Evolutionary conservation across 2,329 filamentous ascomycete genomes (phyloP), one percentile per base, ranked within the genome.

Genomic region (Aureobasidium namibiae): DNA sequence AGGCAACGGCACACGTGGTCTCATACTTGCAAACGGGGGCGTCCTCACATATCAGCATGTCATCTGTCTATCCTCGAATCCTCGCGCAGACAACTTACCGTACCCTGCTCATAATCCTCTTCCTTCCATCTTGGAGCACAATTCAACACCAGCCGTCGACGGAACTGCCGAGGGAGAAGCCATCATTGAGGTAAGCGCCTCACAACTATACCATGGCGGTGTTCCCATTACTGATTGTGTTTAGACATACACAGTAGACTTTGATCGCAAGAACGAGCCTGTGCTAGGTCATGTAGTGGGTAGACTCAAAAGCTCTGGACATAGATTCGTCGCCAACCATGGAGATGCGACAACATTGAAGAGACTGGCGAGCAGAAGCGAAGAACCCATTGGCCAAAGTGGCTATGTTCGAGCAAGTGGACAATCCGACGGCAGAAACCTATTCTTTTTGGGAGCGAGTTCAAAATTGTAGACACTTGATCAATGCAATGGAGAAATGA

Each of bases 21-120:
- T 88, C 0, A 73, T 88, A 4, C 76, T 88, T 14, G 85, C 84
- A 1, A 88, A 88, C 65, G 85, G 85, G 0, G 85, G 85, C 0
- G 76, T 83, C 31, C 63, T 86, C n/a, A 85, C 82, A 0, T 85
- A 87, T 66, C 83, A 88, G 66, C 80, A 87, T 65, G 83, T 79
- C 3, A 65, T 88, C 0, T 79, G 82, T 48, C 70, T 88, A 1
- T 85, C 82, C 0, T 76, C 71, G 0, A 63, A 70, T 10, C 78
- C 80, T 9, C 69, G 74, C 14, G 66, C 61, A 34, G 69, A 73
- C 8, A 70, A 69, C 1, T 63, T 65, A 2, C 60, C 66, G 1
- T 85, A 85, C 68, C 81, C 82, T 2, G 63, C 69, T 4, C 63
- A 70, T 24, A 76, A 78, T 42, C 74, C 76, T 2, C 67, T 84